Percentiles rank a stretch among this genome's conserved stretches.
These are phyloP conservation scores for Curvularia verruculosa DNA, from an alignment of 2,329 filamentous ascomycete species.

Conservation along the genomic window DNA sequence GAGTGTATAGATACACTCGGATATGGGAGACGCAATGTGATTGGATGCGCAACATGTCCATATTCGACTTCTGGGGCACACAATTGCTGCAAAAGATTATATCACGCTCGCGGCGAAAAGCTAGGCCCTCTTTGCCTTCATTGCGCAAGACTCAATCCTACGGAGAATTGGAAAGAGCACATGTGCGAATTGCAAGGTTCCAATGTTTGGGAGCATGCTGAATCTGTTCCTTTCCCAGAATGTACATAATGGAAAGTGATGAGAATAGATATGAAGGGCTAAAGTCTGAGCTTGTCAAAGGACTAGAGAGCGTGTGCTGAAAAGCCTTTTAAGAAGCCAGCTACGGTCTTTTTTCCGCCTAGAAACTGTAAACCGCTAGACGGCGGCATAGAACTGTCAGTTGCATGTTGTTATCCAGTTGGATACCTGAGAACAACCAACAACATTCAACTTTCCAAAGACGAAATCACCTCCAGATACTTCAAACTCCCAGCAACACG, in stretches of 20 bases:
- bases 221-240: not conserved
- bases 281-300: not conserved
- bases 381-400: not conserved
- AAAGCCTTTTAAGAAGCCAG: not conserved
- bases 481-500: not conserved
- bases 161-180: not conserved
- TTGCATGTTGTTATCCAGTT: not conserved
- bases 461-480: not conserved
- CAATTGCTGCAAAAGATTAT: not conserved
- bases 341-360: not conserved
- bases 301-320: not conserved
- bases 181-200: not conserved
- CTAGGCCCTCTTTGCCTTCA: not conserved
- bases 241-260: not conserved
- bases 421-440: not conserved
- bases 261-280: not conserved
- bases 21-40: not conserved
- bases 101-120: constrained; percentile 1
- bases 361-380: not conserved
- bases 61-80: not conserved
- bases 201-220: not conserved
- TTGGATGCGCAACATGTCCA: not conserved
- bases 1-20: not conserved
- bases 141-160: not conserved
- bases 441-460: not conserved